Percentiles rank a stretch among this genome's conserved stretches.
Conservation (phyloP, 2,329 filamentous ascomycete species). For the Phaeosphaeriaceae sp. region DNA sequence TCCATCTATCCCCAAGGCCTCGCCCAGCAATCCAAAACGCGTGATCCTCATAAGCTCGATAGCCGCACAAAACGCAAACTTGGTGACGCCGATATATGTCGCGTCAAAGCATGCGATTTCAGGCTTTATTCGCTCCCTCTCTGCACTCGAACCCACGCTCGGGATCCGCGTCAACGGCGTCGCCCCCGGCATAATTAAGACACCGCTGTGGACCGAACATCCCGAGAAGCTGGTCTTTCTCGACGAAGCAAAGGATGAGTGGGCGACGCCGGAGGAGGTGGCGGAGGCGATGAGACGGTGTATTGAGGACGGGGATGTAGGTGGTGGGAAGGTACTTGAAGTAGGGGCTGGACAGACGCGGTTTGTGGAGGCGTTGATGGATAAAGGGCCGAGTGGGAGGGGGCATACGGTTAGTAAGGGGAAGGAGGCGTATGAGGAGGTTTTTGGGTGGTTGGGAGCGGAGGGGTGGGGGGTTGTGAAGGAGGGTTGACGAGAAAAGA, state of each 20-base stretch:
- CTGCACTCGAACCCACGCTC: slow-evolving; percentile 55
- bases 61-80: slow-evolving; percentile 51
- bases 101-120: slow-evolving; percentile 57
- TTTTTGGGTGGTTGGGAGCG: slow-evolving; percentile 57
- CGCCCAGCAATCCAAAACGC: slow-evolving; percentile 53
- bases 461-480: slow-evolving; percentile 57
- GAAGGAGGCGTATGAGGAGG: slow-evolving; percentile 54
- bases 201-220: slow-evolving; percentile 68
- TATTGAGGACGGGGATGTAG: slow-evolving; percentile 59
- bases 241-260: slow-evolving; percentile 58
- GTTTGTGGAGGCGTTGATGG: slow-evolving; percentile 59
- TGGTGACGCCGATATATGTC: slow-evolving; percentile 54
- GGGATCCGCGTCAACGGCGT: slow-evolving; percentile 68
- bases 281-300: slow-evolving; percentile 66
- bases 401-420: slow-evolving; percentile 58
- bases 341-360: slow-evolving; percentile 62
- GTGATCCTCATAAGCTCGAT: slow-evolving; percentile 55
- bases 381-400: slow-evolving; percentile 60
- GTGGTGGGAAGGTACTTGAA: slow-evolving; percentile 61
- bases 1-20: slow-evolving; percentile 37
- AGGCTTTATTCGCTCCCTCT: slow-evolving; percentile 60
- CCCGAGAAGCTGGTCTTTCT: slow-evolving; percentile 66
- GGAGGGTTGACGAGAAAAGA: too few relatives aligned
- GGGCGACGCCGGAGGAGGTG: slow-evolving; percentile 69
- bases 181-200: slow-evolving; percentile 68